Evolutionary conservation across 768 basidiomycete species (phyloP), one percentile per base, ranked within the genome.

Genomic region (Ramaria rubella): DNA sequence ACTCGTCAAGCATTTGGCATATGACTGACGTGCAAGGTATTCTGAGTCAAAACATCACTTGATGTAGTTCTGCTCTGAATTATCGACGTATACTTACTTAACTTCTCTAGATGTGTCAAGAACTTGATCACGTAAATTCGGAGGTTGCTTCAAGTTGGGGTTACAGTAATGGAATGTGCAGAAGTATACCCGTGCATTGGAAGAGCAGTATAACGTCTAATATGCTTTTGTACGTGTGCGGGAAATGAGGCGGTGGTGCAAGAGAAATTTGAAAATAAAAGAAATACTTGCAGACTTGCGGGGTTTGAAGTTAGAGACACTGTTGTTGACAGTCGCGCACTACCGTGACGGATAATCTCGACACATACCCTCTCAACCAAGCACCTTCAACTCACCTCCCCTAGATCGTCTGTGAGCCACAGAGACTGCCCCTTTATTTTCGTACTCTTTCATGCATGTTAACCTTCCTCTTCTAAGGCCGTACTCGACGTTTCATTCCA

Each of bases 261-360:
- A 42, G n/a, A 2, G 40, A 36, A 42, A 7, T 7, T 2, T 42
- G 40, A 7, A n/a, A 17, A n/a, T 42, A 2, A 42, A 17, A 27
- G 46, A 23, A 24, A 30, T 38, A n/a, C 17, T n/a, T 2, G 44
- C 15, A 46, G 44, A 17, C 2, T 46, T 11, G 9, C 52, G 52
- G 52, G 52, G 31, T 53, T 53, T 53, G 31, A 53, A 53, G 52
- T 38, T 27, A 27, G 15, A 38, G 36, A 38, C 36, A n/a, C 36
- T 38, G 36, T 38, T 38, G 36, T 38, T 21, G 26, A 46, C 21
- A 21, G 44, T 12, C 19, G 44, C 26, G 26, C 21, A 4, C 44
- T 21, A 46, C 44, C 44, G 44, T 46, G 44, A 46, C 44, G 15
- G 21, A 46, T 46, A 46, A 12, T 21, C 44, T 19, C 43, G 17